Conservation (phyloP, 2,329 filamentous ascomycete species). For the Alternaria angustiovoidea region DNA sequence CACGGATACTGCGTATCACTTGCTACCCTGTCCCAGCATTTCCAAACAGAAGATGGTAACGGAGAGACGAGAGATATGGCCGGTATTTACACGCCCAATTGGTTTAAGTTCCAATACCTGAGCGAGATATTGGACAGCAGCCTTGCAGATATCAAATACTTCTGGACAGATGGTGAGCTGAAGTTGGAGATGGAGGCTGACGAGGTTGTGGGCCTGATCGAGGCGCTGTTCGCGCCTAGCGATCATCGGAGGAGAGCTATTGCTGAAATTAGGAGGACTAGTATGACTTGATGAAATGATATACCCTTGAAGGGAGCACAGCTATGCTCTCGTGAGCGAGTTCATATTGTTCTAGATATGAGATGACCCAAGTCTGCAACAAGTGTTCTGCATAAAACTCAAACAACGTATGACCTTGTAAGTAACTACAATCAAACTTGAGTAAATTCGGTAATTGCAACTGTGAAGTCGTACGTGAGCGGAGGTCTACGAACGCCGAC, state of each 20-base stretch:
- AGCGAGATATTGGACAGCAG: constrained; percentile 69
- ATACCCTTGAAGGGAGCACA: neutral
- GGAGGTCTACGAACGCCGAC: constrained; percentile 34
- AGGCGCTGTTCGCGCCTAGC: constrained; percentile 70
- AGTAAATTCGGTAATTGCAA: neutral
- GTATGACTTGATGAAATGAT: constrained; percentile 22
- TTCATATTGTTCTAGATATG: neutral
- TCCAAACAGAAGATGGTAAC: constrained; percentile 57
- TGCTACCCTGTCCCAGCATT: constrained; percentile 64
- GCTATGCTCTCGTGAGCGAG: neutral
- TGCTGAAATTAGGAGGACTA: constrained; percentile 59
- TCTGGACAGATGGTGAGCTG: constrained; percentile 71
- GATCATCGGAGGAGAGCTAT: constrained; percentile 66
- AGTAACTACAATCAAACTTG: neutral
- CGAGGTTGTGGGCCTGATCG: constrained; percentile 69
- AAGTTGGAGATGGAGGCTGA: constrained; percentile 68
- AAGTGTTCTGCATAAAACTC: neutral
- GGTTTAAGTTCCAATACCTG: constrained; percentile 72
- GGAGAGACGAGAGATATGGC: constrained; percentile 61
- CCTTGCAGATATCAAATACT: constrained; percentile 70
- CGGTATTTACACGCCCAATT: constrained; percentile 68
- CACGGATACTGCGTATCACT: constrained; percentile 65
- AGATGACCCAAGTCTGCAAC: neutral
- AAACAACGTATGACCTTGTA: neutral
- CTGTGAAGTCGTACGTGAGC: neutral